Base-by-base conservation (phyloP, 805 yeast genomes). In the Nematodospora valgi region DNA sequence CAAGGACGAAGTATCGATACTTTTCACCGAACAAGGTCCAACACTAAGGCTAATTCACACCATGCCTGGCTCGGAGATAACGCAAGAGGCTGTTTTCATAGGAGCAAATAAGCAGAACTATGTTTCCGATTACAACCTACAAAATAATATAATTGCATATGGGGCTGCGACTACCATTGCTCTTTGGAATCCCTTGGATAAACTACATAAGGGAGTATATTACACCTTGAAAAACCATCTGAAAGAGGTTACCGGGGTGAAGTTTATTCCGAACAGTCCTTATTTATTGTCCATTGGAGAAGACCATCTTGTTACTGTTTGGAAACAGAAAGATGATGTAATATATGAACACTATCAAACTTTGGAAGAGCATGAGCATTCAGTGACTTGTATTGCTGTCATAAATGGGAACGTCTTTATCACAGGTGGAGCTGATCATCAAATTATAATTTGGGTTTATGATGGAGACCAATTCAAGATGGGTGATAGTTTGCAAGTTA, bases 51-150 rank as follows among this genome's bases (percentile, higher is more conserved):
- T 10, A 27, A 6, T 6, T 6, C 9, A 19, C 11, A 31, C 11
- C 15, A 34, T 23, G 33, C n/a, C 29, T 9, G 15, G 13, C 11
- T n/a, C 23, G 17, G 27, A 12, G 12, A 32, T 39, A 15, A 19
- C 31, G 2, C 59, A 63, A 30, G 82, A 78, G 38, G 85, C 83
- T 12, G 64, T 80, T 4, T 82, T 83, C 52, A 65, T 75, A 13
- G 94, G 94, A 11, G 87, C 86, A 23, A 85, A 84, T 52, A 74
- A 72, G 40, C 86, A 81, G 47, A 62, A 78, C 4, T 75, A 72
- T 40, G 76, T 73, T 5, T 70, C 80, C 16, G 88, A 78, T 47
- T 72, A 70, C 44, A 64, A 70, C 39, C 35, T 51, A 0, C 35
- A 37, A 1, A 46, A 48, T 8, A 49, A 62, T 15, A 37, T 72